Conservation (phyloP, 805 yeast genomes). For the Blastobotrys mokoenaii region DNA sequence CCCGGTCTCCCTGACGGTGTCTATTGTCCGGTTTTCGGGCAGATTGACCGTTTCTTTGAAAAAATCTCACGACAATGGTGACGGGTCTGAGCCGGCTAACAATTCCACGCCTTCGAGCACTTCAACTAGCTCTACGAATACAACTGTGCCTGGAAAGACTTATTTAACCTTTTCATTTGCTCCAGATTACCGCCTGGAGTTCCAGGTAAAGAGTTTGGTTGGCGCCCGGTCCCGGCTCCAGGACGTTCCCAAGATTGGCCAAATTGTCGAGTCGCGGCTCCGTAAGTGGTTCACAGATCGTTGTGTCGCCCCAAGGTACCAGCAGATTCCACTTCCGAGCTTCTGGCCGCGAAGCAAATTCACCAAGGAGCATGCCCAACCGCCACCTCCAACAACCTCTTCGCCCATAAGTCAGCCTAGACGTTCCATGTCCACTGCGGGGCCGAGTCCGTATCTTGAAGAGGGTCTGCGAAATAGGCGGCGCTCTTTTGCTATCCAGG, state of each 20-base stretch:
- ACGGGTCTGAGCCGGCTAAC: conserved; percentile 1
- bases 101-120: not conserved
- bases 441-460: too few relatives aligned
- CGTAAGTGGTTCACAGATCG: conserved; percentile 87
- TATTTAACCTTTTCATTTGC: conserved; percentile 83
- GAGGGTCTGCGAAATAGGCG: too few relatives aligned
- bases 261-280: conserved; percentile 71
- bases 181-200: conserved; percentile 85
- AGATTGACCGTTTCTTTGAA: conserved; percentile 63
- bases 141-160: conserved; percentile 28
- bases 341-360: conserved; percentile 56
- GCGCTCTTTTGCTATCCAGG: too few relatives aligned
- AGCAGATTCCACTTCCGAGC: conserved; percentile 74
- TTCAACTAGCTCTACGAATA: not conserved
- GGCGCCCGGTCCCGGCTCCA: conserved; percentile 90
- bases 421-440: not conserved
- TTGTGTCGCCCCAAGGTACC: conserved; percentile 90
- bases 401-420: not conserved
- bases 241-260: conserved; percentile 85
- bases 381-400: not conserved
- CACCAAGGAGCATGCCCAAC: conserved; percentile 11
- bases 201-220: conserved; percentile 77
- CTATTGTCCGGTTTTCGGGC: conserved; percentile 86
- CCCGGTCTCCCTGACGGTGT: conserved; percentile 77
- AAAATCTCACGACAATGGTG: conserved; percentile 14